Conservation (phyloP, 1,284 basidiomycete species). For the Waitea zeae region DNA sequence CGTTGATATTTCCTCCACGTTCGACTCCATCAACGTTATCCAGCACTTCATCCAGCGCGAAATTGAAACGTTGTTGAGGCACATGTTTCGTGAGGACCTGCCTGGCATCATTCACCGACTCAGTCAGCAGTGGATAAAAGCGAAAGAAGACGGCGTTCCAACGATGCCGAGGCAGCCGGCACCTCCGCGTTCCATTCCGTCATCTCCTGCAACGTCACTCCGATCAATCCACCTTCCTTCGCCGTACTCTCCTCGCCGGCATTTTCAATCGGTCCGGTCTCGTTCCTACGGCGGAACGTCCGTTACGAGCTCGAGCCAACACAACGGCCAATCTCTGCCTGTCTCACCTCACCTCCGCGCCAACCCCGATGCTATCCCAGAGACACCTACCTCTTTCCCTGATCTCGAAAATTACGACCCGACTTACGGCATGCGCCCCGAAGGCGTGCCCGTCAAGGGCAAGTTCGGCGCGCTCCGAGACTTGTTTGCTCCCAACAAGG, state of each 20-base stretch:
- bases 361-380: constrained; percentile 8
- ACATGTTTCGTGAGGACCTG: constrained; percentile 96
- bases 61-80: constrained; percentile 91
- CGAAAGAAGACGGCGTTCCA: constrained; percentile 50
- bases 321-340: background rate
- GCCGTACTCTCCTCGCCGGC: background rate
- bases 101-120: constrained; percentile 95
- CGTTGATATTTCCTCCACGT: constrained; percentile 94
- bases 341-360: background rate
- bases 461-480: constrained; percentile 57
- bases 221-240: too few relatives aligned
- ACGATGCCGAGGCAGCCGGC: too few relatives aligned
- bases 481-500: constrained; percentile 48
- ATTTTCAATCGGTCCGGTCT: background rate
- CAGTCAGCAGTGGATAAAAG: constrained; percentile 87
- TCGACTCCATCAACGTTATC: constrained; percentile 96
- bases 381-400: constrained; percentile 40
- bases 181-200: too few relatives aligned
- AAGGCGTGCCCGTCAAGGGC: constrained; percentile 66
- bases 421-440: constrained; percentile 92
- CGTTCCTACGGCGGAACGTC: constrained; percentile 4
- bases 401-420: constrained; percentile 90
- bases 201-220: background rate
- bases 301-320: constrained; percentile 2
- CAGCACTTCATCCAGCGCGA: constrained; percentile 94